phyloP scores from a whole-genome alignment of 1,139 yeast genomes.

The Kurtzmaniella quercitrusa region DNA sequence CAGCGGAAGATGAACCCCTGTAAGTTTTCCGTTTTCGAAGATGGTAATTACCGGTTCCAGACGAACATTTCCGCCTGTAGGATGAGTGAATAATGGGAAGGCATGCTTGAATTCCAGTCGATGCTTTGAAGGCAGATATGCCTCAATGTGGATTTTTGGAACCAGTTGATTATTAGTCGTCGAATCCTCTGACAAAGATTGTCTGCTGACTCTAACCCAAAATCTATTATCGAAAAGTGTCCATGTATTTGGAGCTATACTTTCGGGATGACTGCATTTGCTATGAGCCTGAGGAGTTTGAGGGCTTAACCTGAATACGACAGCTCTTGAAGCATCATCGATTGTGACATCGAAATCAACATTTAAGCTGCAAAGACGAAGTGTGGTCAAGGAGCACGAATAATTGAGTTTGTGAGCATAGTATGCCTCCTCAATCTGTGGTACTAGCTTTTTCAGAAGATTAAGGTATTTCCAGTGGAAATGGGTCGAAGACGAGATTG shows the following conservation, averaged over 20 bases:
- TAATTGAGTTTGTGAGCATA: neutral
- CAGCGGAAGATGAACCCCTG: conserved; percentile 3
- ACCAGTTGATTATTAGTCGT: neutral
- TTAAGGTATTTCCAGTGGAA: conserved; percentile 47
- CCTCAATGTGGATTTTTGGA: neutral
- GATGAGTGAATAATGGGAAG: neutral
- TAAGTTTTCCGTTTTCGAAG: neutral
- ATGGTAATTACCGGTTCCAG: conserved; percentile 2
- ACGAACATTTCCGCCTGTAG: neutral
- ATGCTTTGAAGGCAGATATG: neutral
- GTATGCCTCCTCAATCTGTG: conserved; percentile 16
- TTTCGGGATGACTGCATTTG: too few species aligned
- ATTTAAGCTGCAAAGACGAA: neutral
- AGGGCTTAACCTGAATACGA: conserved; percentile 1
- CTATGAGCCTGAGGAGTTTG: neutral
- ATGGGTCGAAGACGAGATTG: conserved; percentile 36
- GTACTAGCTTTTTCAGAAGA: conserved; percentile 31
- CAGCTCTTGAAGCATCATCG: conserved; percentile 6
- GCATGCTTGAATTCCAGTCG: neutral
- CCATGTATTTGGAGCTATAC: conserved; percentile 3
- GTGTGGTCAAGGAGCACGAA: neutral
- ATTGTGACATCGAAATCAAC: conserved; percentile 4
- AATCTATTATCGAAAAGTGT: conserved; percentile 6
- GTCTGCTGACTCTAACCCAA: conserved; percentile 4
- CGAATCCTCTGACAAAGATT: neutral